Percentiles rank a stretch among this genome's conserved stretches.
phyloP scores from a whole-genome alignment of 371 early-diverging fungal species.

The Mucor mucedo region DNA sequence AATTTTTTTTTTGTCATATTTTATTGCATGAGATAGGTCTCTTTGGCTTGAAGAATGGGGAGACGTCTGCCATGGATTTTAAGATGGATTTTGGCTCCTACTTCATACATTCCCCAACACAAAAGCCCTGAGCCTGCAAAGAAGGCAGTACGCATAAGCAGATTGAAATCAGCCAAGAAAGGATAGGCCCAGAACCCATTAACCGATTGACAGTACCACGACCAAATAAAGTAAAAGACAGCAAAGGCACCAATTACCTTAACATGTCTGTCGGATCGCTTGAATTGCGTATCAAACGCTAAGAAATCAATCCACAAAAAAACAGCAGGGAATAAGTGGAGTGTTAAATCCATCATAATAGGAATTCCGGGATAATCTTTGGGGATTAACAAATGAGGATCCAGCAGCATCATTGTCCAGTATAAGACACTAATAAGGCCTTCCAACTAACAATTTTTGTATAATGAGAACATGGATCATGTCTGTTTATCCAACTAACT shows the following conservation, averaged over 20 bases:
- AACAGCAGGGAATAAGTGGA: slow-evolving; percentile 50
- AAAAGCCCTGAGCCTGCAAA: slow-evolving; percentile 38
- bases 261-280: slow-evolving; percentile 40
- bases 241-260: slow-evolving; percentile 38
- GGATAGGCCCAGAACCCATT: slow-evolving; percentile 53
- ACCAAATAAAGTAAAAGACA: slow-evolving; percentile 42
- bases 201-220: slow-evolving; percentile 38
- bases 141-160: slow-evolving; percentile 30
- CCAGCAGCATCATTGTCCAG: slow-evolving; percentile 46
- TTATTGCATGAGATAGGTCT: too few relatives aligned
- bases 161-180: slow-evolving; percentile 40
- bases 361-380: slow-evolving; percentile 42
- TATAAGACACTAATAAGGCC: slow-evolving; percentile 47
- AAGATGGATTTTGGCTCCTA: slow-evolving; percentile 31
- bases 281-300: slow-evolving; percentile 43
- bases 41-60: too few relatives aligned
- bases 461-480: too few relatives aligned
- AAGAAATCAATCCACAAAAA: slow-evolving; percentile 52
- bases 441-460: slow-evolving; percentile 34
- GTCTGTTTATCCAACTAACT: neutral
- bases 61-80: slow-evolving; percentile 9
- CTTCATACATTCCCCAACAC: slow-evolving; percentile 48
- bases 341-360: slow-evolving; percentile 36
- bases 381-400: slow-evolving; percentile 41
- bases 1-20: too few relatives aligned